These are phyloP conservation scores for Solanum aculeatissimum DNA, from an alignment of 305 asterid species.

Conservation along the genomic window DNA sequence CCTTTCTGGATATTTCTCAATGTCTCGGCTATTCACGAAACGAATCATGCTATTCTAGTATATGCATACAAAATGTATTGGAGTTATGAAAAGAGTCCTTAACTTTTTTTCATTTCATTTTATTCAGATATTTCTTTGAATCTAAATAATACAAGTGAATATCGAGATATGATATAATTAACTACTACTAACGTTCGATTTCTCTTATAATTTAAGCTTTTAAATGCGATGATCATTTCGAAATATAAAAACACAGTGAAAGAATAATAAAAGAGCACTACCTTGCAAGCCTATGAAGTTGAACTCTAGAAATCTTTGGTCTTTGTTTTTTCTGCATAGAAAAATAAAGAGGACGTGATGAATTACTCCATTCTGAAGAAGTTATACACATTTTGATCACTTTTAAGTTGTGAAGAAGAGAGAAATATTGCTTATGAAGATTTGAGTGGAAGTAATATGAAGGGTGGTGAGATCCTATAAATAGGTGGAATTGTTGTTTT, in stretches of 20 bases:
- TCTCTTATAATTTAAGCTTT: neutral
- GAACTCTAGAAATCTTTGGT: conserved; percentile 29
- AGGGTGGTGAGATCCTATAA: conserved; percentile 9
- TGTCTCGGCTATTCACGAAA: too few relatives aligned
- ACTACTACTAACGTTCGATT: neutral
- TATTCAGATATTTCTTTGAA: too few relatives aligned
- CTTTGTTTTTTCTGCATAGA: conserved; percentile 17
- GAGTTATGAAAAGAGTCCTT: too few relatives aligned
- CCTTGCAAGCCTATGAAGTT: conserved; percentile 40
- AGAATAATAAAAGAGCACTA: too few relatives aligned
- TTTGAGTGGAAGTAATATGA: neutral
- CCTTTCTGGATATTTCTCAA: too few relatives aligned
- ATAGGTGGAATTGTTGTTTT: conserved; percentile 21
- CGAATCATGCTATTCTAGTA: too few relatives aligned
- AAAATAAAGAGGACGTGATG: conserved; percentile 14
- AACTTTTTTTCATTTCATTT: too few relatives aligned
- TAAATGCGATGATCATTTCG: neutral
- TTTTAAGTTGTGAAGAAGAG: neutral
- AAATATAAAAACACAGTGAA: neutral
- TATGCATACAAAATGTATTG: too few relatives aligned
- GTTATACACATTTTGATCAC: conserved; percentile 24
- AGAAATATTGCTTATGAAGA: neutral
- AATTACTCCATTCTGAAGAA: conserved; percentile 4
- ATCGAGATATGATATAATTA: neutral
- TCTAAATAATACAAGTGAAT: neutral